These are phyloP conservation scores for Schizophyllum commune DNA, from an alignment of 1,284 basidiomycete genomes.

Conservation along the genomic window DNA sequence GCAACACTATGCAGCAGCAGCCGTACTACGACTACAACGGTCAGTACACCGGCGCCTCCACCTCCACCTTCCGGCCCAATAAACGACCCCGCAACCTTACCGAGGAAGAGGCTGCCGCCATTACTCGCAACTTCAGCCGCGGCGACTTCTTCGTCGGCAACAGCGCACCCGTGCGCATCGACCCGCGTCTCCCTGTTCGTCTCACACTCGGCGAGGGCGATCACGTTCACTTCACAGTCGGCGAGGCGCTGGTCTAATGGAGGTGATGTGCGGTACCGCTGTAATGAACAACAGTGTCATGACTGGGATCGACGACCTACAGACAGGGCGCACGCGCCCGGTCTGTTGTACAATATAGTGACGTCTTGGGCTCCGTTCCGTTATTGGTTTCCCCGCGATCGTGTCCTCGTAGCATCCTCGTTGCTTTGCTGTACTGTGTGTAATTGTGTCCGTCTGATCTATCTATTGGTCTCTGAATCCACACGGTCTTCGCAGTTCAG, in stretches of 20 bases:
- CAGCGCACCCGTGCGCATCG: slow-evolving; percentile 70
- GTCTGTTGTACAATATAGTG: no score
- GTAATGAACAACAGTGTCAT: no score
- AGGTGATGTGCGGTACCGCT: no score
- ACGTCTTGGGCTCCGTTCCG: no score
- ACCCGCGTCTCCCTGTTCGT: slow-evolving; percentile 65
- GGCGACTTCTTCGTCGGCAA: slow-evolving; percentile 73
- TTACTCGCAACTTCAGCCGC: slow-evolving; percentile 68
- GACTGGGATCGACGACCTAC: no score
- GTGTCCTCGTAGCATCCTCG: no score
- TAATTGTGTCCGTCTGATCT: no score
- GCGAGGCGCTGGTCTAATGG: slow-evolving; percentile 45
- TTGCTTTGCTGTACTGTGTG: no score
- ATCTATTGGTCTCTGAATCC: no score
- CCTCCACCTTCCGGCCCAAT: slow-evolving; percentile 64
- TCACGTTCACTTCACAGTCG: slow-evolving; percentile 71
- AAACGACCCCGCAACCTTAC: slow-evolving; percentile 70
- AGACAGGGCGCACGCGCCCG: no score
- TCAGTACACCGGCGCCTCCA: slow-evolving; percentile 52
- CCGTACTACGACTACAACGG: slow-evolving; percentile 75
- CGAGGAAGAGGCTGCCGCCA: slow-evolving; percentile 71
- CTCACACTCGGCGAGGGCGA: slow-evolving; percentile 73
- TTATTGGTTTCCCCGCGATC: no score
- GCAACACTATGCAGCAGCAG: slow-evolving; percentile 54
- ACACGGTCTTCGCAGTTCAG: no score